phyloP scores from a whole-genome alignment of 139 green algal genomes.

The Closterium sp. region DNA sequence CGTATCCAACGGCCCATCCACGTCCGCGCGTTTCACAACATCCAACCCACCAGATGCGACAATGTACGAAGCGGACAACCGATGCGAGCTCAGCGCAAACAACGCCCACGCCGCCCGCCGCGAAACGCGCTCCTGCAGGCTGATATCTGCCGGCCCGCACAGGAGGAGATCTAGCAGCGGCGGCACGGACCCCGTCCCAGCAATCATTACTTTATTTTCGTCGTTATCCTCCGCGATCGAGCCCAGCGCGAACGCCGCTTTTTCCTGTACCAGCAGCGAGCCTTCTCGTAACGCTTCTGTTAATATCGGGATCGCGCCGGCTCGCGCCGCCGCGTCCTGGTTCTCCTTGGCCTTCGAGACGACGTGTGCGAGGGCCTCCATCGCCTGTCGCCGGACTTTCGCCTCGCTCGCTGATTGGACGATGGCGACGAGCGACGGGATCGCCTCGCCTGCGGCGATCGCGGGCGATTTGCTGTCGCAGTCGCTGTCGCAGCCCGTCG shows the following conservation, averaged over 20 bases:
- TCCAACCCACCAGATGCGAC: neutral
- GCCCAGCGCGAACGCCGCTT: neutral
- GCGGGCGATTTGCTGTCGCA: neutral
- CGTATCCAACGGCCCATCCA: neutral
- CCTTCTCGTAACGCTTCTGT: neutral
- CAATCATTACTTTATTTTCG: slow-evolving; percentile 5
- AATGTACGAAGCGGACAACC: neutral
- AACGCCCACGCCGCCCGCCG: neutral
- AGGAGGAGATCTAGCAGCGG: neutral
- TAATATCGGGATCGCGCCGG: neutral
- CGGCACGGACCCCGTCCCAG: neutral
- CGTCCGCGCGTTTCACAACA: neutral
- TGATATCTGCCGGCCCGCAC: neutral
- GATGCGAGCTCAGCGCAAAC: neutral
- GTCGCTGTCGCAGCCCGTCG: neutral
- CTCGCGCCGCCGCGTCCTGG: neutral
- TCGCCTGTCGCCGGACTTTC: neutral
- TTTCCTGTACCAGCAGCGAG: neutral
- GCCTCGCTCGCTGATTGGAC: neutral
- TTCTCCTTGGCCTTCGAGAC: neutral
- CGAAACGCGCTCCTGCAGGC: neutral
- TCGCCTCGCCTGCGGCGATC: neutral
- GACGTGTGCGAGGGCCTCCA: neutral
- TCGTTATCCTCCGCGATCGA: neutral
- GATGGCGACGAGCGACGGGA: neutral